Evolutionary conservation across 2,329 filamentous ascomycete species (phyloP).

Genomic region (Microdochium nivale): DNA sequence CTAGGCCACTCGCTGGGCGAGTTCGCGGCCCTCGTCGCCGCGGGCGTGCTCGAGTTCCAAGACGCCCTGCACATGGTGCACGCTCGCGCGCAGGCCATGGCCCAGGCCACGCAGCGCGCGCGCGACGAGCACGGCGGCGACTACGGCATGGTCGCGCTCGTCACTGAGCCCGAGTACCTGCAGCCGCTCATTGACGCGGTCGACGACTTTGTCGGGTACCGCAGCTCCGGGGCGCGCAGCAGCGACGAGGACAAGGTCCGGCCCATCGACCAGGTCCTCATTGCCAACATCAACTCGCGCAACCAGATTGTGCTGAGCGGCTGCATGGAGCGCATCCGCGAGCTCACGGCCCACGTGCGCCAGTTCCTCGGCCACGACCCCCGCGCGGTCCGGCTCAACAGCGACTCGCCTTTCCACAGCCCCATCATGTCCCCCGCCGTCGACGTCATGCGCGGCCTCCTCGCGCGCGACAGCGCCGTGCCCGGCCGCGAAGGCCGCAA

Average conservation of each 20-base stretch:
- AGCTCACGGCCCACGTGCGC: slow-evolving; percentile 72
- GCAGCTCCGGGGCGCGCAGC: slow-evolving; percentile 54
- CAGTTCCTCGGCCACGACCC: slow-evolving; percentile 91
- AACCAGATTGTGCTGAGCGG: slow-evolving; percentile 94
- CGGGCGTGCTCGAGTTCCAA: slow-evolving; percentile 67
- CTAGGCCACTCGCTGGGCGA: slow-evolving; percentile 89
- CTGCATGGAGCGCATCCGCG: slow-evolving; percentile 72
- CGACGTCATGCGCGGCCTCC: slow-evolving; percentile 59
- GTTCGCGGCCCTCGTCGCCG: slow-evolving; percentile 83
- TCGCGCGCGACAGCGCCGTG: slow-evolving; percentile 50
- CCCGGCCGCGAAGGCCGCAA: slow-evolving; percentile 47
- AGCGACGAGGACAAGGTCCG: slow-evolving; percentile 56
- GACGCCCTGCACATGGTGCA: slow-evolving; percentile 74
- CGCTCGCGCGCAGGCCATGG: slow-evolving; percentile 75
- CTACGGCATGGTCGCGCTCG: slow-evolving; percentile 89
- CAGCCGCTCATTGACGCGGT: slow-evolving; percentile 62
- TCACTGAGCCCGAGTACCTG: slow-evolving; percentile 77
- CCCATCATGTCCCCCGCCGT: slow-evolving; percentile 85
- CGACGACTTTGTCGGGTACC: slow-evolving; percentile 67
- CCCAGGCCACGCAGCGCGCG: slow-evolving; percentile 61
- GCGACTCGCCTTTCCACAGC: slow-evolving; percentile 84
- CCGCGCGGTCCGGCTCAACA: slow-evolving; percentile 75
- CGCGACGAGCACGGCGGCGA: slow-evolving; percentile 62
- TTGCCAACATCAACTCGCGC: slow-evolving; percentile 92
- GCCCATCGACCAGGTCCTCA: slow-evolving; percentile 76